phyloP scores from a whole-genome alignment of 2,329 filamentous ascomycete genomes.

The Colletotrichum paranaense region DNA sequence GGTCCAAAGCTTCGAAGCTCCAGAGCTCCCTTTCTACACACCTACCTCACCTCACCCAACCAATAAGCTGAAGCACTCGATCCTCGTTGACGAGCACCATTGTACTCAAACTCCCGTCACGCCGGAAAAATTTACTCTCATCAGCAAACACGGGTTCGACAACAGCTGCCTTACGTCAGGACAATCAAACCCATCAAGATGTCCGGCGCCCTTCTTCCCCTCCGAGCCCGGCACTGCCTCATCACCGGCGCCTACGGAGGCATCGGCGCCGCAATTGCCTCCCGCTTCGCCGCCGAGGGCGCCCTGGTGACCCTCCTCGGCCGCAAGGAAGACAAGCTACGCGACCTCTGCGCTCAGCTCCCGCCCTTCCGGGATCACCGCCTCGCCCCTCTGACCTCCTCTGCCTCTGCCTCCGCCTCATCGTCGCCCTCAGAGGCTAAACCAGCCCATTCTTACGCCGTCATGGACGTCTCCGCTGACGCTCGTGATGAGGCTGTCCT shows the following conservation, averaged over 20 bases:
- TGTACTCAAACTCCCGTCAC: neutral
- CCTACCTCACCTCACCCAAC: neutral
- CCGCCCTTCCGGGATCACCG: conserved; percentile 29
- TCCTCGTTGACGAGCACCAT: neutral
- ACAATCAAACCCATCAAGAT: neutral
- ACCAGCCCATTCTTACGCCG: conserved; percentile 30
- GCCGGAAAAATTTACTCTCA: neutral
- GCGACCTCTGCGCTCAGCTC: conserved; percentile 50
- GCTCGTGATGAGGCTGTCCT: conserved; percentile 28
- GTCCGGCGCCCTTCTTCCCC: conserved; percentile 33
- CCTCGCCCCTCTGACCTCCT: conserved; percentile 37
- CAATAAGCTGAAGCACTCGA: neutral
- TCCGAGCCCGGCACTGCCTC: conserved; percentile 63
- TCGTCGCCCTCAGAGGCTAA: neutral
- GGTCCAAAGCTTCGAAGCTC: neutral
- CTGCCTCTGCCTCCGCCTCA: conserved; percentile 11
- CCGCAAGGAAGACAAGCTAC: conserved; percentile 61
- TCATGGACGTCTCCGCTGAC: conserved; percentile 35
- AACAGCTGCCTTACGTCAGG: neutral
- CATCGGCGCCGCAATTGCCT: conserved; percentile 76
- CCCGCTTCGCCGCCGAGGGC: conserved; percentile 72
- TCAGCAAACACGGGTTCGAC: no score
- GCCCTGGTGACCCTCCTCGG: conserved; percentile 71
- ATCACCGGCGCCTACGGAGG: conserved; percentile 78
- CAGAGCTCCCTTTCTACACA: neutral